These are phyloP conservation scores for Claviceps arundinis DNA, from an alignment of 2,329 filamentous ascomycete genomes.

Conservation along the genomic window DNA sequence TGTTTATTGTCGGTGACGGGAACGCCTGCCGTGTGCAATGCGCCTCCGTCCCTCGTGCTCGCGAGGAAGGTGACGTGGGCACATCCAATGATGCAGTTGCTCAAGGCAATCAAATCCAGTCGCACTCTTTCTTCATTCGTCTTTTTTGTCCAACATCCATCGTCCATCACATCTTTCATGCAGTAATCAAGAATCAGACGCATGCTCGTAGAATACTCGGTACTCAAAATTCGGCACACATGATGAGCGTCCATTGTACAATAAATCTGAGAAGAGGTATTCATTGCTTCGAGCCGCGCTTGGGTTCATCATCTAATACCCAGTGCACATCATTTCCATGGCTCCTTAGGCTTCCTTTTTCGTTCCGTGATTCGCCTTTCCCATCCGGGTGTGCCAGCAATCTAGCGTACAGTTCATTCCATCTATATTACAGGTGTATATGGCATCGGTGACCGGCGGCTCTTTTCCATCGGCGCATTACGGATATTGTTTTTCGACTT, in stretches of 20 bases:
- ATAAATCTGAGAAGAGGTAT: neutral
- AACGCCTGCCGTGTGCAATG: neutral
- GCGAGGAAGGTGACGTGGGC: neutral
- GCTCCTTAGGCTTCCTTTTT: neutral
- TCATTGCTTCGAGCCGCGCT: neutral
- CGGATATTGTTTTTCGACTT: neutral
- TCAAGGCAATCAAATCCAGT: neutral
- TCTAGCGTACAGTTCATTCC: slow-evolving; percentile 3
- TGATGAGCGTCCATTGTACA: neutral
- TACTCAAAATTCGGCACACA: neutral
- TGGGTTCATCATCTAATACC: neutral
- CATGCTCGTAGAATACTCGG: neutral
- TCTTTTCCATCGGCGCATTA: neutral
- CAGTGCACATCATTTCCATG: neutral
- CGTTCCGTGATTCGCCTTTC: neutral
- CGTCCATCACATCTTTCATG: neutral
- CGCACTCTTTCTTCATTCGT: neutral
- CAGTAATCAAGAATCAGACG: neutral
- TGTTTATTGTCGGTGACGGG: neutral
- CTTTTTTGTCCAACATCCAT: too few relatives aligned
- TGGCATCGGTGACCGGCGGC: neutral
- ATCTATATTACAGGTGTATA: slow-evolving; percentile 16
- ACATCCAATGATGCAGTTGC: neutral
- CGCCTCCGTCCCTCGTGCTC: neutral
- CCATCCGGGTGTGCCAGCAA: neutral